Evolutionary conservation across 2,329 filamentous ascomycete genomes (phyloP), one percentile per base, ranked within the genome.

Genomic region (Cladosporium sp.): DNA sequence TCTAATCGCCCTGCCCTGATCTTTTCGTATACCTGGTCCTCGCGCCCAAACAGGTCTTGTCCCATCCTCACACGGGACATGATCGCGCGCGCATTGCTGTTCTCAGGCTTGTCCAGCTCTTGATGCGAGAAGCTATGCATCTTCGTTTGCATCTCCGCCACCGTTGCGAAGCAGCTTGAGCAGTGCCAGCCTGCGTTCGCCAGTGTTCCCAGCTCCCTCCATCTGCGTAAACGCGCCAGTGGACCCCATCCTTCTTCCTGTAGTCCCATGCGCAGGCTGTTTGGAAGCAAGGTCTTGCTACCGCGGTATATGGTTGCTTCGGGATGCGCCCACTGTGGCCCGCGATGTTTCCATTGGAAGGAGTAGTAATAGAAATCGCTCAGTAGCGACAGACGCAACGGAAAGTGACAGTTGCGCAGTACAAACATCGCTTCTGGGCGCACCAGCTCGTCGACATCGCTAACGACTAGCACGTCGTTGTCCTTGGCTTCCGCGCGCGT

Each of bases 281-380:
- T 80, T 0, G 86, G 87, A 23, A 77, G 74, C 54, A 89, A 76
- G 7, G 87, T 89, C 21, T 70, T 65, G 76, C 88, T 88, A 71
- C 82, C 82, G 76, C 90, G 87, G 73, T 83, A 88, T 64, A 80
- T 81, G 1, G 86, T 88, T 1, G 86, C 87, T 72, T 89, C 85
- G 0, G 87, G 86, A 64, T 88, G 85, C 8, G 78, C 74, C 86
- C 86, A 88, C 66, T 85, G 71, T 36, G 68, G 61, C 66, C 89
- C 86, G 23, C 68, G 56, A 46, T 75, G 62, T 57, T 59, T 43
- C 64, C 60, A 63, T 49, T 66, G 61, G 46, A 66, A 66, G 7
- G 61, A 60, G 26, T 66, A 66, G 26, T 64, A 66, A n/a, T 64
- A 66, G 39, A 66, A 64, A 23, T 64, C 39, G 18, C 56, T 66